Evolutionary conservation across 257 asterid species (phyloP), one percentile per base, ranked within the genome.

Genomic region (Pogostemon cablin): DNA sequence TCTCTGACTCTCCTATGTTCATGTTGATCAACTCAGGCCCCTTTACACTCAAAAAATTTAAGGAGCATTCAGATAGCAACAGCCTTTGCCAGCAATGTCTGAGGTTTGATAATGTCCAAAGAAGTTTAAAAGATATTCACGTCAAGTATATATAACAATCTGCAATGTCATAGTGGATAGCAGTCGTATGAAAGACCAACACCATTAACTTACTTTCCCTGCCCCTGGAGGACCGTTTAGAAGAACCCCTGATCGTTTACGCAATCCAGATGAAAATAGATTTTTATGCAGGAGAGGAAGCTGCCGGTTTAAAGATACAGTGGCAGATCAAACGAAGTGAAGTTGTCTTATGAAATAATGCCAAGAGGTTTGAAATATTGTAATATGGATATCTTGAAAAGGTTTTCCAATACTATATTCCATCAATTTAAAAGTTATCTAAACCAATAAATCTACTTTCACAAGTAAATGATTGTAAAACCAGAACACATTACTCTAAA

Each of bases 1-100:
- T 95, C 81, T 95, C 99, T 0, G 99, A 95, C 74, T 95, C 99
- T 80, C 99, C 99, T 73, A 95, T 91, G 87, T 95, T 91, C 99
- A 95, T 95, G 85, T 95, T 95, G 77, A 95, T 95, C 80, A 95
- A 72, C 75, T 95, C 99, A 63, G 98, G 99, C 69, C 99, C 99
- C 86, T 95, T 91, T 49, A 95, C 98, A 38, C 99, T 95, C 63
- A 95, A 81, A 76, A 95, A 95, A 81, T 91, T 95, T 82, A 91
- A 80, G 72, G 98, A 91, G 88, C 98, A 95, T 73, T 95, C 99
- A 37, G 99, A 25, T 91, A 54, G 98, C 98, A 75, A 95, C 99
- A 79, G 99, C 99, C 86, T 91, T 95, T 64, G 98, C 98, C 79
- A 91, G 82, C 69, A 95, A 82, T 4, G 98, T 95, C 98, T 95